These are phyloP conservation scores for Venturia effusa DNA, from an alignment of 2,329 filamentous ascomycete species.

Conservation along the genomic window DNA sequence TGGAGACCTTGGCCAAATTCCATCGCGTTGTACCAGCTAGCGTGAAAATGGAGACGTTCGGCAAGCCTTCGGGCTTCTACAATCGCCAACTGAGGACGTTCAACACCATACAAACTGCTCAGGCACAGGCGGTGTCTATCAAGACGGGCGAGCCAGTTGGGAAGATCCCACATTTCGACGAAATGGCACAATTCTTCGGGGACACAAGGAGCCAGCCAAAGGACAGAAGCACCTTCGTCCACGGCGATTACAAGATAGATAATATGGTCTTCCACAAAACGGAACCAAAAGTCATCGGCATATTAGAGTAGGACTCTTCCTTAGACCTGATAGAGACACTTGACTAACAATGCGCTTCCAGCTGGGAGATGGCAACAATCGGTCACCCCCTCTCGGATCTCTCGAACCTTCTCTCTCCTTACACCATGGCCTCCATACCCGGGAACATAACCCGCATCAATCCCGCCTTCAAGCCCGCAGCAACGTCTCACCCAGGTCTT, in stretches of 20 bases:
- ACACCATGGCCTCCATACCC: slow-evolving; percentile 28
- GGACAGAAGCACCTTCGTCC: slow-evolving; percentile 71
- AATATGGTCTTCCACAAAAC: slow-evolving; percentile 68
- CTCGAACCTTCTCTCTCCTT: slow-evolving; percentile 57
- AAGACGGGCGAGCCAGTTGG: slow-evolving; percentile 71
- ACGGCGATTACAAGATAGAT: slow-evolving; percentile 87
- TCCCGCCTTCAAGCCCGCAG: slow-evolving; percentile 48
- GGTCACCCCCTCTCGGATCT: slow-evolving; percentile 93
- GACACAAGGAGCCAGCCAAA: slow-evolving; percentile 58
- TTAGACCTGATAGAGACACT: not conserved
- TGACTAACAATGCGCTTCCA: slow-evolving; percentile 9
- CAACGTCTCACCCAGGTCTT: slow-evolving; percentile 48
- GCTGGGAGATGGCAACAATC: slow-evolving; percentile 95
- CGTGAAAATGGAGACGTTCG: slow-evolving; percentile 63
- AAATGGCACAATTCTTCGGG: slow-evolving; percentile 68
- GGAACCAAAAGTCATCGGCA: slow-evolving; percentile 78
- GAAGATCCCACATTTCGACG: slow-evolving; percentile 70
- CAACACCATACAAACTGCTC: slow-evolving; percentile 63
- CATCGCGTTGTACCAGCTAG: slow-evolving; percentile 60
- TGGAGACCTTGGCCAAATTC: slow-evolving; percentile 73
- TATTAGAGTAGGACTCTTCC: slow-evolving; percentile 57
- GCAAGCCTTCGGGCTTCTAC: slow-evolving; percentile 69
- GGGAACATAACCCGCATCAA: slow-evolving; percentile 28
- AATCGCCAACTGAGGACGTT: slow-evolving; percentile 77
- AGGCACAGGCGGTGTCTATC: slow-evolving; percentile 63